phyloP scores from a whole-genome alignment of 768 basidiomycete genomes.

The Symmetrospora coprosmae region DNA sequence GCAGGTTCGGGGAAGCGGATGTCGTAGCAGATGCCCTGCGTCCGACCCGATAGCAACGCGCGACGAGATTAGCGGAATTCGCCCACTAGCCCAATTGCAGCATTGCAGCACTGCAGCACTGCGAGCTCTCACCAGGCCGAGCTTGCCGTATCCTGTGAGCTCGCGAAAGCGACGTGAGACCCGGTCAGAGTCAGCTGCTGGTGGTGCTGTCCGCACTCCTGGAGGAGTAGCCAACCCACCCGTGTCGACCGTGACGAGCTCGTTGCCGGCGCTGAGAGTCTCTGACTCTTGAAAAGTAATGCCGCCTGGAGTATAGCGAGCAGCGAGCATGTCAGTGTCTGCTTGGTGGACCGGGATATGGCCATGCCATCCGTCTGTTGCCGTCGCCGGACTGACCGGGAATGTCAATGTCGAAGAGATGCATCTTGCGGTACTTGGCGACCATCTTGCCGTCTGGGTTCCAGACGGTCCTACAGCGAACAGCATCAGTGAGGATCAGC shows the following conservation, averaged over 20 bases:
- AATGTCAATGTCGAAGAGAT: constrained; percentile 95
- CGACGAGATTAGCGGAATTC: too few species aligned
- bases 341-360: too few species aligned
- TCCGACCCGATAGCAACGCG: too few species aligned
- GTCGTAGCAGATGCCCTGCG: constrained; percentile 82
- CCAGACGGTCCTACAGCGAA: constrained; percentile 6
- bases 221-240: constrained; percentile 45
- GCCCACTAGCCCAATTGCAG: too few species aligned
- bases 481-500: constrained; percentile 18
- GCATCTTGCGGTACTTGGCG: constrained; percentile 79
- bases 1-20: constrained; percentile 87
- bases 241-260: constrained; percentile 69
- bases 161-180: too few species aligned
- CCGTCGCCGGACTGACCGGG: constrained; percentile 33
- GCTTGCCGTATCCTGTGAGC: constrained; percentile 76
- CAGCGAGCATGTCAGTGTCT: too few species aligned
- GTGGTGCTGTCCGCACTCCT: too few species aligned
- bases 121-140: constrained; percentile 48
- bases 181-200: too few species aligned
- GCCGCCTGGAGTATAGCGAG: too few species aligned
- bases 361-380: too few species aligned
- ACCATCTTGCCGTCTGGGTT: constrained; percentile 56
- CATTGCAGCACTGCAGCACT: background rate
- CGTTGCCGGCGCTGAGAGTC: constrained; percentile 51
- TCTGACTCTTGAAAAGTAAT: constrained; percentile 61